Base-by-base conservation (phyloP, 148 eudicot species). In the Limonium bicolor region DNA sequence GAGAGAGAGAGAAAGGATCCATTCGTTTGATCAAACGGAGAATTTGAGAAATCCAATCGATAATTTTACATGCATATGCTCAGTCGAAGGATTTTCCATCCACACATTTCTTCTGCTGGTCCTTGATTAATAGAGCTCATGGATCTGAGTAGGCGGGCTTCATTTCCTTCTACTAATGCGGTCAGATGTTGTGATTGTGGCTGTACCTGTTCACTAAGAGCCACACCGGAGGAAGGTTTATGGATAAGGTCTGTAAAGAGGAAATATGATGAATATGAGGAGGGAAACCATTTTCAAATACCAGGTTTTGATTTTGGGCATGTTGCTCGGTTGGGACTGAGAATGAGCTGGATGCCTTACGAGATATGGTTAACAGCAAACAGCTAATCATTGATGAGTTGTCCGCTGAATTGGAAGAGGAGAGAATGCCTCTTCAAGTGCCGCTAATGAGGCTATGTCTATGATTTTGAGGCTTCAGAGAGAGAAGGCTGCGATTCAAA, bases 381-480 rank as follows among this genome's bases (percentile, higher is more conserved):
- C 96, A 88, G 57, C 58, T 59, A 26, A 72, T 78, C 1, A 80
- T 88, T 40, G 67, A 77, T 53, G 94, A 77, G 5, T 63, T 88
- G 26, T 63, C 59, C 24, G 8, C 54, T 18, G 97, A 88, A 33
- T 54, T 88, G 73, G 97, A 88, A 9, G 92, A 88, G 63, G 97
- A 88, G 67, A 77, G 97, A 46, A 88, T 36, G 97, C 97, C 0
- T 60, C 97, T 26, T 83, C 97, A 0, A 80, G 94, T 0, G 92
- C 97, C 52, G 76, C 97, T 7, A 80, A 68, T 41, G 97, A 84
- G 58, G 90, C 97, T 17, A 88, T 88, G 97, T 80, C 94, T 0
- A 88, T 88, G 97, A 88, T 88, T 19, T 66, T 84, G 69, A 83
- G 84, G 73, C 48, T 88, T 68, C 92, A 88, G 47, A 72, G 77